Conservation (phyloP, 1,284 basidiomycete species). For the Cryptococcus floricola region DNA sequence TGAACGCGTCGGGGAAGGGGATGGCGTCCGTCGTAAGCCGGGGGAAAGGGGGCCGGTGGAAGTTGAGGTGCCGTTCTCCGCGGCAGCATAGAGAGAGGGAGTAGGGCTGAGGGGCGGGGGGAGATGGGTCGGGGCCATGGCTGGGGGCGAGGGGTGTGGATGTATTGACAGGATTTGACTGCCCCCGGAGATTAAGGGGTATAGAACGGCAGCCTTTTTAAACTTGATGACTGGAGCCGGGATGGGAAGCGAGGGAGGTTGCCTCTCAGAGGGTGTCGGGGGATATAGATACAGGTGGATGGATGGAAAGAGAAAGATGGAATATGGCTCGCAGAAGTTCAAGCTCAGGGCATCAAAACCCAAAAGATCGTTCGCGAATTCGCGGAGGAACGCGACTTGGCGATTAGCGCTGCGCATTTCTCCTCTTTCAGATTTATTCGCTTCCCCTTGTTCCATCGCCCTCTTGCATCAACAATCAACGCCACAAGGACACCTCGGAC, state of each 20-base stretch:
- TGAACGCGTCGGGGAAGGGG: neutral
- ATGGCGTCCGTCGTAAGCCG: neutral
- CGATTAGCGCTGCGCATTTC: neutral
- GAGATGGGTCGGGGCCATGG: neutral
- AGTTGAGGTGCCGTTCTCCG: neutral
- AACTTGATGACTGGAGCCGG: neutral
- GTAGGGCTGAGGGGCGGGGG: neutral
- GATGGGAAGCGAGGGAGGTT: neutral
- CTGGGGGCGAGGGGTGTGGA: neutral
- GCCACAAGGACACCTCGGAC: neutral
- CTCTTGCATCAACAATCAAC: neutral
- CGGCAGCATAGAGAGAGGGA: too few species aligned
- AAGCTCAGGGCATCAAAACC: neutral
- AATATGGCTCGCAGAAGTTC: neutral
- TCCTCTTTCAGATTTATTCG: neutral
- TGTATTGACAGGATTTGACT: neutral
- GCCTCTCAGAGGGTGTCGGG: too few species aligned
- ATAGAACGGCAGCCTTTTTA: too few species aligned
- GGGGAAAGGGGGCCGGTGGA: neutral
- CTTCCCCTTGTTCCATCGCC: neutral
- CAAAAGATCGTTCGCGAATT: neutral
- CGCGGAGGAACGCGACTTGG: neutral
- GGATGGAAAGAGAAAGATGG: neutral
- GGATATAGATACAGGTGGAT: too few species aligned
- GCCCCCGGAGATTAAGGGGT: too few species aligned